Base-by-base conservation (phyloP, 225 moss, liverwort and hornwort species). In the Straminergon stramineum region DNA sequence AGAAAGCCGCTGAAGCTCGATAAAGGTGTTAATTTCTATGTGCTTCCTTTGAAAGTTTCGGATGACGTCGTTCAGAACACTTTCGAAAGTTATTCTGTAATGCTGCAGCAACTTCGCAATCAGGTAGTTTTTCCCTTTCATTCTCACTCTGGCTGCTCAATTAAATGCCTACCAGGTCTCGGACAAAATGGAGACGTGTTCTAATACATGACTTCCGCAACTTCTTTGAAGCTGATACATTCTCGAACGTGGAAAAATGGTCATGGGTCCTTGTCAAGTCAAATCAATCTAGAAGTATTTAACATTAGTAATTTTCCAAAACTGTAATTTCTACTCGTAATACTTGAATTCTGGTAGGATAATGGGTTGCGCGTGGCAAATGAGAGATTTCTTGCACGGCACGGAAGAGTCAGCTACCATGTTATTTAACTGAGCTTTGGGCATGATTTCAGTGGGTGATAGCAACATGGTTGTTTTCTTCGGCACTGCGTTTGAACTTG, bases 31-130 rank as follows among this genome's bases (percentile, higher is more conserved):
- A 97, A 95, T 91, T 95, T 94, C 62, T 99, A 95, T 84, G 94
- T 97, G 84, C 96, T 99, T 79, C 99, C 99, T 71, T 60, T 93
- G 73, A 97, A 94, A 87, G 96, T 94, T 66, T 83, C 96, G 43
- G 97, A 95, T 89, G 97, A 97, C 55, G 89, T 91, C 55, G 89
- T 92, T 32, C 94, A 94, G 52, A 92, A 95, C 91, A 90, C 94
- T 30, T 96, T 93, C 81, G 99, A 99, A 86, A 99, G 97, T 89
- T 99, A 94, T 83, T 88, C 86, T 84, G 92, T 95, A n/a, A 95
- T 97, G 97, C 91, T 97, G 45, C 94, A 87, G 66, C 93, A 94
- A 86, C 94, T 99, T 90, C 95, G 97, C 74, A 95, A 99, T 87
- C 96, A 97, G 98, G 98, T 97, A 81, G 24, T 15, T 65, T 83